These are phyloP conservation scores for Mycena galericulata DNA, from an alignment of 768 basidiomycete species.

Conservation along the genomic window DNA sequence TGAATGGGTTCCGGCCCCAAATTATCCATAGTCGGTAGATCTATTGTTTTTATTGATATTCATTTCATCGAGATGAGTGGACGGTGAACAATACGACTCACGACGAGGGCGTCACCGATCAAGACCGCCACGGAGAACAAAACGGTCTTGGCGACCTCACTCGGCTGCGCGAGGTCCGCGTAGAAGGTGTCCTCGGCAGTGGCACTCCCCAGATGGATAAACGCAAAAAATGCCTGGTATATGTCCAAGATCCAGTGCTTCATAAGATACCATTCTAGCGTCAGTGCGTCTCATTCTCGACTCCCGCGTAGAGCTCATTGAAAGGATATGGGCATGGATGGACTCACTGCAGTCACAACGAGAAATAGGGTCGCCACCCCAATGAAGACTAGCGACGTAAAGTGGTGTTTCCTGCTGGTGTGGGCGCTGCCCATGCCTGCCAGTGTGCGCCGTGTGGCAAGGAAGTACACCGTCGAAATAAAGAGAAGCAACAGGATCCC, in stretches of 20 bases:
- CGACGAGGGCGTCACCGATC: conserved; percentile 11
- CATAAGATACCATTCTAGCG: too few relatives aligned
- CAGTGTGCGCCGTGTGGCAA: background rate
- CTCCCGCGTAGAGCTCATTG: too few relatives aligned
- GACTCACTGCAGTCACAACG: background rate
- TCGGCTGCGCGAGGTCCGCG: conserved; percentile 50
- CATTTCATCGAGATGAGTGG: too few relatives aligned
- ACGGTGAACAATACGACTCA: background rate
- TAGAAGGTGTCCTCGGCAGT: conserved; percentile 48
- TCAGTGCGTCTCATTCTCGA: too few relatives aligned
- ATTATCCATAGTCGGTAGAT: conserved; percentile 19
- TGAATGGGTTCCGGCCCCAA: conserved; percentile 3
- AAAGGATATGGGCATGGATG: background rate
- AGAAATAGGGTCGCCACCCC: background rate
- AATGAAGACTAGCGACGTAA: background rate
- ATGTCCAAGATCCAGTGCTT: conserved; percentile 23
- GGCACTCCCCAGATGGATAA: background rate
- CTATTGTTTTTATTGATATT: background rate
- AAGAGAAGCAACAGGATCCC: background rate
- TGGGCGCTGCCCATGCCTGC: background rate
- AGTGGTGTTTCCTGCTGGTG: background rate
- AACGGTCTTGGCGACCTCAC: background rate
- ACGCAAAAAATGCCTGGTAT: conserved; percentile 21
- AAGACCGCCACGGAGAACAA: background rate
- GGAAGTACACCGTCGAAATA: conserved; percentile 1